Base-by-base conservation (phyloP, 2,329 filamentous ascomycete species). In the Calycina herbarum region DNA sequence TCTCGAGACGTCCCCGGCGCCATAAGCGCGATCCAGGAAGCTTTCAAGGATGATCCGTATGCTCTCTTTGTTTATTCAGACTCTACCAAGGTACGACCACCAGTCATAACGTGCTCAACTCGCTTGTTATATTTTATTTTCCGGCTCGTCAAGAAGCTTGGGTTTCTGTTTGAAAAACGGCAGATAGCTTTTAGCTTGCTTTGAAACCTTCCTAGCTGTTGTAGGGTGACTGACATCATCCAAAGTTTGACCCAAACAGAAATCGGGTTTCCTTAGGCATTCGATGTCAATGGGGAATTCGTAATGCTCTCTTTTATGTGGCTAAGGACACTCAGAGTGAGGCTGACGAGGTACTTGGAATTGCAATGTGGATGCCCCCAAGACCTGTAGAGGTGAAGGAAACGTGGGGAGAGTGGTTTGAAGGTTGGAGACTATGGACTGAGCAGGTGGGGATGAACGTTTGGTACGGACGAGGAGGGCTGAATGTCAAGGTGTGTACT, bases 321-420 rank as follows among this genome's bases (percentile, higher is more conserved):
- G 88, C 88, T 10, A 90, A 88, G 76, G 86, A 89, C 71, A 78
- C 81, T 3, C 78, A 80, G 0, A 61, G 63, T 27, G 68, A 69
- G 38, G 66, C 70, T 61, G 78, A 81, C 51, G 82, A 84, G 65
- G 82, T 92, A 42, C 82, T 92, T 33, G 90, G 90, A 10, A 87
- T 91, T 29, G 86, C 88, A 65, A 91, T 90, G 84, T 93, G 90
- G 90, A 79, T 91, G 62, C 82, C 82, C 0, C 89, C 89, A 0
- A 81, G 80, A 15, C 78, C 78, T 0, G 75, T 79, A 0, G 78
- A 76, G 4, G 73, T 81, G 58, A 80, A 82, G 17, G 78, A 83
- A 57, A 83, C 82, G 5, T 92, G 89, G 89, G 77, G 79, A 29
- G 81, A 86, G 59, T 91, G 87, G 82, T 74, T 84, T 1, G 86